Evolutionary conservation across 192 early-diverging fungal species (phyloP).

Genomic region (Dissophora globulifera): DNA sequence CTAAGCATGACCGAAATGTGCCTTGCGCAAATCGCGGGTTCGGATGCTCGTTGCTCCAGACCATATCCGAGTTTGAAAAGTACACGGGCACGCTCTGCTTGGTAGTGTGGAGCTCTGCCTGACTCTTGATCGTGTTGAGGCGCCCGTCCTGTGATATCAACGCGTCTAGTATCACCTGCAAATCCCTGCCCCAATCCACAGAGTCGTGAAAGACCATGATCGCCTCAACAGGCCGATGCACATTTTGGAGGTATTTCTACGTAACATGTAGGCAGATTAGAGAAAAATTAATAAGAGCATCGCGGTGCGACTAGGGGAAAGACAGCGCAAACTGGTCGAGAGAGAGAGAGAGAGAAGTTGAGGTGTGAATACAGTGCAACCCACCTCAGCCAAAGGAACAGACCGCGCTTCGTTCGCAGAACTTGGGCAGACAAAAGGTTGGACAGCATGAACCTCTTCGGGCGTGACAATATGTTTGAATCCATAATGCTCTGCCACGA

Average conservation of each 20-base stretch:
- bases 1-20: conserved; percentile 78
- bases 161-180: conserved; percentile 84
- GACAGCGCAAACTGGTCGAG: too few relatives aligned
- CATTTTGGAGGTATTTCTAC: conserved; percentile 57
- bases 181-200: conserved; percentile 86
- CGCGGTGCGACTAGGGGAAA: neutral
- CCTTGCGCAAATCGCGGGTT: conserved; percentile 85
- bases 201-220: conserved; percentile 92
- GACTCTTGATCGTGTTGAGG: conserved; percentile 60
- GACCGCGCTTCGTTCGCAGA: conserved; percentile 26
- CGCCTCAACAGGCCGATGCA: conserved; percentile 68
- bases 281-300: neutral
- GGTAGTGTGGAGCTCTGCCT: conserved; percentile 29
- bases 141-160: conserved; percentile 60
- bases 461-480: conserved; percentile 70
- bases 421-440: conserved; percentile 65
- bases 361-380: too few relatives aligned
- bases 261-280: too few relatives aligned
- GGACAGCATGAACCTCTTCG: conserved; percentile 66
- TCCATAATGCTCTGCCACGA: conserved; percentile 75
- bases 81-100: conserved; percentile 76
- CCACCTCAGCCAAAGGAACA: conserved; percentile 33
- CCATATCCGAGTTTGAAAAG: conserved; percentile 76
- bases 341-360: too few relatives aligned
- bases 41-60: conserved; percentile 88